Percentiles rank a stretch among this genome's conserved stretches.
Evolutionary conservation across 2,329 filamentous ascomycete genomes (phyloP).

Genomic region (Trichoderma polysporum): DNA sequence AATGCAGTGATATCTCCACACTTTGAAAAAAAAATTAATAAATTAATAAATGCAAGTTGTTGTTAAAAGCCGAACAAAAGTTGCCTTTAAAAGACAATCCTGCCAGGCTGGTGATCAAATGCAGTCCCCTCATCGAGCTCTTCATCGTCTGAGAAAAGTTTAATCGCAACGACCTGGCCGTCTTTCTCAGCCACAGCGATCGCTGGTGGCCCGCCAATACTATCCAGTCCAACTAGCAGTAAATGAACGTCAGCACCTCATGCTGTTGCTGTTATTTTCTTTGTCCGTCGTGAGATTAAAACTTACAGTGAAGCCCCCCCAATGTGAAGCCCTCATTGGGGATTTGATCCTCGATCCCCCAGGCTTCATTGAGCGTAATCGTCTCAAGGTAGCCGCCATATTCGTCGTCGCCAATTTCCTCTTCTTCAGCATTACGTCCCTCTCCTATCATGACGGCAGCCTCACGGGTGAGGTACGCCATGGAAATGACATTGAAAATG

Average conservation of each 20-base stretch:
- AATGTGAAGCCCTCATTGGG: slow-evolving; percentile 8
- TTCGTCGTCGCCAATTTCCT: not conserved
- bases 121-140: not conserved
- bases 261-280: too few species aligned
- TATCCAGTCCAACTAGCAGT: slow-evolving; percentile 4
- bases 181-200: slow-evolving; percentile 12
- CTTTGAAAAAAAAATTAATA: not conserved
- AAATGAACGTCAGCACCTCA: not conserved
- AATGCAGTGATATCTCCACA: not conserved
- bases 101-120: slow-evolving; percentile 1
- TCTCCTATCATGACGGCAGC: not conserved
- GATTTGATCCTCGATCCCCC: not conserved
- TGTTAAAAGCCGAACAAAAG: too few species aligned
- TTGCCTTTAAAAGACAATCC: not conserved
- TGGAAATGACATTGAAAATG: not conserved
- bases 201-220: not conserved
- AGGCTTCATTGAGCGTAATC: slow-evolving; percentile 8
- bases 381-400: not conserved
- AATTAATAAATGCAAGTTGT: not conserved
- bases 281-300: not conserved
- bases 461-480: slow-evolving; percentile 4
- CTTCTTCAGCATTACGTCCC: not conserved
- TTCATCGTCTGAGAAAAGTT: not conserved
- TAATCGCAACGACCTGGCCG: slow-evolving; percentile 11
- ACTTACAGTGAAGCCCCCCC: slow-evolving; percentile 19